Evolutionary conservation across 2,329 filamentous ascomycete genomes (phyloP).

Genomic region (Alternaria ethzedia): DNA sequence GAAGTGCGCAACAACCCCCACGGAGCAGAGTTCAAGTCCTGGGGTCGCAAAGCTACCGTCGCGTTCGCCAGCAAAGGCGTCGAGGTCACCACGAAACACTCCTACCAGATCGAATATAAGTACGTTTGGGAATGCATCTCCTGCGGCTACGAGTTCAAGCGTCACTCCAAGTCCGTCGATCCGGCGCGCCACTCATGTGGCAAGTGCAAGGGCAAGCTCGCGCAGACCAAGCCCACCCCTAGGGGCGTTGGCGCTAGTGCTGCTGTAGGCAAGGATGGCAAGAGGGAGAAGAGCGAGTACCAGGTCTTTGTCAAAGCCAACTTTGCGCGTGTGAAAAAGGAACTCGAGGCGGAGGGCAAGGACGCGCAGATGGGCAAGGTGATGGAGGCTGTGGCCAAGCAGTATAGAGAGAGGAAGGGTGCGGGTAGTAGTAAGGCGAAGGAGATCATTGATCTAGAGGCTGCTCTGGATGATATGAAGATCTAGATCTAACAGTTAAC

Average conservation of each 20-base stretch:
- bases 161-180: slow-evolving; percentile 88
- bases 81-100: slow-evolving; percentile 86
- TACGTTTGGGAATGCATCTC: slow-evolving; percentile 81
- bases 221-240: slow-evolving; percentile 81
- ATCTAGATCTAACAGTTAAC: slow-evolving; percentile 6
- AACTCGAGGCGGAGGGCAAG: slow-evolving; percentile 58
- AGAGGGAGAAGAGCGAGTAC: slow-evolving; percentile 56
- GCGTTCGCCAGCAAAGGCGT: slow-evolving; percentile 69
- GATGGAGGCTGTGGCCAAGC: slow-evolving; percentile 70
- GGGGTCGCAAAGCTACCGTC: slow-evolving; percentile 61
- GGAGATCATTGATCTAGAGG: slow-evolving; percentile 16
- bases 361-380: slow-evolving; percentile 63
- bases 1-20: slow-evolving; percentile 78
- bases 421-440: slow-evolving; percentile 7
- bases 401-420: slow-evolving; percentile 62
- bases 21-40: slow-evolving; percentile 81
- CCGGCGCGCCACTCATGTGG: slow-evolving; percentile 75
- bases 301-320: slow-evolving; percentile 70
- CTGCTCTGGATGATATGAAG: slow-evolving; percentile 35
- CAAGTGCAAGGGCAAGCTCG: slow-evolving; percentile 69
- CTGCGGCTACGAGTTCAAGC: slow-evolving; percentile 76
- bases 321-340: slow-evolving; percentile 59
- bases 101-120: slow-evolving; percentile 89
- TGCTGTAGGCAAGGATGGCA: slow-evolving; percentile 16
- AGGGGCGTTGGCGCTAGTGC: slow-evolving; percentile 47